Percentiles rank a stretch among this genome's conserved stretches.
Conservation (phyloP, 192 early-diverging fungal species). For the Lobosporangium transversale region DNA sequence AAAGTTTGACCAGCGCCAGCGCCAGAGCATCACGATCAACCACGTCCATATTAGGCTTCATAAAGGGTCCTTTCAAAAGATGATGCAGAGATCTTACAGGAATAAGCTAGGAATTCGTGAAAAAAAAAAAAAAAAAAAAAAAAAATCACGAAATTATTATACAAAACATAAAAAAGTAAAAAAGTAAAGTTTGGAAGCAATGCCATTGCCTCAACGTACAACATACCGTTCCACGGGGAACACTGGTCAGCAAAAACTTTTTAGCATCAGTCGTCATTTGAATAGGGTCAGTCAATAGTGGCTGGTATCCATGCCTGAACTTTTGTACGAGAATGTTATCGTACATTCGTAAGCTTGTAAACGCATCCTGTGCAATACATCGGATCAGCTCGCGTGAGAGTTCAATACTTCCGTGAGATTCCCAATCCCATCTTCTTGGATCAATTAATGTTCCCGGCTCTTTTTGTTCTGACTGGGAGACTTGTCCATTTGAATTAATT, state of each 20-base stretch:
- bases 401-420: slow-evolving; percentile 36
- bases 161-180: neutral
- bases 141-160: too few species aligned
- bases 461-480: slow-evolving; percentile 1
- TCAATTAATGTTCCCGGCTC: slow-evolving; percentile 22
- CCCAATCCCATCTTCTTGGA: slow-evolving; percentile 49
- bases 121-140: neutral
- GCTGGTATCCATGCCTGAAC: slow-evolving; percentile 27
- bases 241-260: slow-evolving; percentile 30
- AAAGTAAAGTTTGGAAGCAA: neutral
- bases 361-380: slow-evolving; percentile 45
- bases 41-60: slow-evolving; percentile 4
- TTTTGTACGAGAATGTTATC: slow-evolving; percentile 26
- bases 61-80: slow-evolving; percentile 34
- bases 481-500: slow-evolving; percentile 7
- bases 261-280: neutral
- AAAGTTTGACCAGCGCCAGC: slow-evolving; percentile 35
- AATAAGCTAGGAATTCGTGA: slow-evolving; percentile 11
- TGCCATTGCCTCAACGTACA: neutral
- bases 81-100: slow-evolving; percentile 42
- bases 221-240: slow-evolving; percentile 43
- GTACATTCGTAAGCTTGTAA: slow-evolving; percentile 22
- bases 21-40: slow-evolving; percentile 39
- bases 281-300: slow-evolving; percentile 1
- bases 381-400: slow-evolving; percentile 32